Base-by-base conservation (phyloP, 345 rosid species). In the Clarkia xantiana region DNA sequence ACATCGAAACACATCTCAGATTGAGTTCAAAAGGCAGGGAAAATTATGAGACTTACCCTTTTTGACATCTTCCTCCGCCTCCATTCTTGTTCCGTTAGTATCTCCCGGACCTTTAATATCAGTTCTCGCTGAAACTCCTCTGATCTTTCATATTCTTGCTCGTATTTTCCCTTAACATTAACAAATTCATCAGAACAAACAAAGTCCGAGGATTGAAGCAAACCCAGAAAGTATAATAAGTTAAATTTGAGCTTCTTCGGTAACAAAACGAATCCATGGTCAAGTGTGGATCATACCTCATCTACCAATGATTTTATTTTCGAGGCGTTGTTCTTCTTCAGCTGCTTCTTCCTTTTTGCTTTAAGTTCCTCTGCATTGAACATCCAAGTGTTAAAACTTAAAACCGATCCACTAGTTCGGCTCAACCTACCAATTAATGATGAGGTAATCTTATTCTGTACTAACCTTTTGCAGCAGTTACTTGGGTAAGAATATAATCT, bases 81-180 rank as follows among this genome's bases (percentile, higher is more conserved):
- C 98, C 98, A 91, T 68, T 86, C 98, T 68, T 86, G 98, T n/a
- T 84, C 86, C 19, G 95, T 91, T 59, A 91, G 71, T 69, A 86
- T 68, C 73, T 87, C 94, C 54, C 83, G 74, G 53, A 87, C 96
- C 70, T 91, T 91, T 71, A 78, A 58, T 67, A 72, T 81, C 40
- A 91, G 84, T 68, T 91, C 84, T 67, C 48, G 67, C 70, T 73
- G 90, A 62, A 81, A 87, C 71, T 75, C 94, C 42, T 74, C 89
- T 22, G 98, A 81, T 53, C 44, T 58, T 72, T 91, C 95, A 57
- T 61, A 72, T 55, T 74, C 70, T 36, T 83, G 84, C 42, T 91
- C 94, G 64, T 76, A 80, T 73, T 86, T 91, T 52, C 94, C 95
- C 96, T 91, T 49, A 13, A 12, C 10, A 34, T 22, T 12, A 49